Percentiles rank a stretch among this genome's conserved stretches.
Conservation (phyloP, 805 yeast species). For the Starmerella stigmatis region DNA sequence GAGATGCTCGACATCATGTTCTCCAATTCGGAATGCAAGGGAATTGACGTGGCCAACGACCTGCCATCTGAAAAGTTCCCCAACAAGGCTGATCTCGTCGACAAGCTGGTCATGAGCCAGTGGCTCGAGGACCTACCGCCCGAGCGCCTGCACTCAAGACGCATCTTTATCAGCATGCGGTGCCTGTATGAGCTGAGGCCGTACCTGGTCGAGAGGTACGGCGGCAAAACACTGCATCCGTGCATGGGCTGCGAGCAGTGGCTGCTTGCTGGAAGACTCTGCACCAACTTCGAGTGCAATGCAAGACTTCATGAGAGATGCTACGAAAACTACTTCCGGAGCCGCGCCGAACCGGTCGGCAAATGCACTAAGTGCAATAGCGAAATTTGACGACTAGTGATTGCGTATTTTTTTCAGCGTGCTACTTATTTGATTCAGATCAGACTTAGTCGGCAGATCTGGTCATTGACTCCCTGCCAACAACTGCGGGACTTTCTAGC, state of each 20-base stretch:
- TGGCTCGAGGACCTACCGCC: constrained; percentile 2
- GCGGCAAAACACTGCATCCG: constrained; percentile 11
- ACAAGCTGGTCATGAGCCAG: not conserved
- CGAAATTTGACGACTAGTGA: not conserved
- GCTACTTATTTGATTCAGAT: too few relatives aligned
- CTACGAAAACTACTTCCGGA: constrained; percentile 15
- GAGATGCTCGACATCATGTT: constrained; percentile 15
- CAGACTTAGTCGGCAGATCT: too few relatives aligned
- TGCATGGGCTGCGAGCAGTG: constrained; percentile 21
- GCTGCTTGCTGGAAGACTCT: constrained; percentile 17
- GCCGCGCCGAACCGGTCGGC: constrained; percentile 4
- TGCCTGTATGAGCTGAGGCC: constrained; percentile 14
- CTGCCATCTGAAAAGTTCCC: constrained; percentile 9
- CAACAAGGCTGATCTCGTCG: constrained; percentile 4
- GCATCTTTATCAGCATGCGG: constrained; percentile 11
- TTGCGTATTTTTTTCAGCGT: too few relatives aligned
- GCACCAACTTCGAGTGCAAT: constrained; percentile 12
- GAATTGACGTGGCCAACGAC: constrained; percentile 2
- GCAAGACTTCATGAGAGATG: constrained; percentile 20
- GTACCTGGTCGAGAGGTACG: constrained; percentile 12
- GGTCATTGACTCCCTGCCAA: too few relatives aligned
- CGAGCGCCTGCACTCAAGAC: not conserved
- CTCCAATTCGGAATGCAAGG: constrained; percentile 7
- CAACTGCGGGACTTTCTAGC: too few relatives aligned
- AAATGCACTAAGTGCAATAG: constrained; percentile 14